phyloP scores from a whole-genome alignment of 2,329 filamentous ascomycete genomes.

The Fusarium succisae region DNA sequence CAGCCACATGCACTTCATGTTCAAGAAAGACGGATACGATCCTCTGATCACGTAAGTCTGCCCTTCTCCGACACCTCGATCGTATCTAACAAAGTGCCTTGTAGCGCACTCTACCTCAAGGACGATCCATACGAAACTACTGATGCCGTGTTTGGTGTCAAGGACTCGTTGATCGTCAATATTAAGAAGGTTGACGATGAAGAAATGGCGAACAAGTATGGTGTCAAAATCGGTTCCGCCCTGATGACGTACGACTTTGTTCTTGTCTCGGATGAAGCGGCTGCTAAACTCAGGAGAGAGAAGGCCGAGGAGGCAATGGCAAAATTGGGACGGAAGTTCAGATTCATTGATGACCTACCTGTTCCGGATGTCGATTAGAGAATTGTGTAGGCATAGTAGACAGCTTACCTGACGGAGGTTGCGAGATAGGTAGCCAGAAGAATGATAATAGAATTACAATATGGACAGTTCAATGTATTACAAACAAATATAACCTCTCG shows the following conservation, averaged over 20 bases:
- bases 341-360: constrained; percentile 11
- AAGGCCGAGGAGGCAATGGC: constrained; percentile 23
- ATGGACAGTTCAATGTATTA: not conserved
- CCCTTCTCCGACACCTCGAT: fast-evolving
- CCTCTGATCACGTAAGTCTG: constrained; percentile 21
- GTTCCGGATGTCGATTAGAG: constrained; percentile 16
- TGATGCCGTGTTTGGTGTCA: constrained; percentile 22
- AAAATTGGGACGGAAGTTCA: not conserved
- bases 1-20: constrained; percentile 89
- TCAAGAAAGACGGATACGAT: constrained; percentile 56
- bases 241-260: constrained; percentile 21
- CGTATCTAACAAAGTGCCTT: not conserved
- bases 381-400: fast-evolving
- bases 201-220: constrained; percentile 3
- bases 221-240: not conserved
- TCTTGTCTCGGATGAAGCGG: constrained; percentile 7
- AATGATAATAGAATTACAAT: no score
- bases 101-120: constrained; percentile 14
- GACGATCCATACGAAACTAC: constrained; percentile 20
- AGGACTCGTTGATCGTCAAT: constrained; percentile 11
- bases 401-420: not conserved
- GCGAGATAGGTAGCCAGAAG: not conserved
- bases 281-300: constrained; percentile 3
- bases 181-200: not conserved
- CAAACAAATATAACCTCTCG: no score